Percentiles rank a stretch among this genome's conserved stretches.
phyloP scores from a whole-genome alignment of 192 early-diverging fungal species.

The Rhizoclosmatium sp. region DNA sequence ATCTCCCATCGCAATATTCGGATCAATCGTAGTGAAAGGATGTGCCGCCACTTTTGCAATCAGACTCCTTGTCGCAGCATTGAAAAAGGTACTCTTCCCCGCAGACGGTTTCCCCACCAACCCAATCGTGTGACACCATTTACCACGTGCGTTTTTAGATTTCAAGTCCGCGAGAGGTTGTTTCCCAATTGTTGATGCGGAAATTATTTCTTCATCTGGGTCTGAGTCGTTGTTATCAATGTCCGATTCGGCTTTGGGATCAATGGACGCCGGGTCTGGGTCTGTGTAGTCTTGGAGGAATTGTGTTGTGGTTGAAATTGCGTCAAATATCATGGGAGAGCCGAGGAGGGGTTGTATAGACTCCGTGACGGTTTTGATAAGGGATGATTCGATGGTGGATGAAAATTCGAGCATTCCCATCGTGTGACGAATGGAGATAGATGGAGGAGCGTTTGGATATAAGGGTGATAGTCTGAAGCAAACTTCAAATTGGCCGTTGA shows the following conservation, averaged over 20 bases:
- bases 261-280: background rate
- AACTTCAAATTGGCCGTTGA: constrained; percentile 2
- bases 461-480: constrained; percentile 2
- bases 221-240: constrained; percentile 6
- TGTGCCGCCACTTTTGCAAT: constrained; percentile 30
- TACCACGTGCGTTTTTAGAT: constrained; percentile 38
- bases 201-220: background rate
- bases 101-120: constrained; percentile 42
- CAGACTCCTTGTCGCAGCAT: constrained; percentile 33
- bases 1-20: constrained; percentile 28
- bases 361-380: constrained; percentile 1
- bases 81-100: constrained; percentile 45
- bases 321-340: constrained; percentile 32
- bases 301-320: constrained; percentile 23
- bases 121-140: constrained; percentile 40
- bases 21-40: constrained; percentile 47
- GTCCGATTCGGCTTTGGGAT: background rate
- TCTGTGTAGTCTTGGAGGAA: constrained; percentile 31
- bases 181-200: background rate
- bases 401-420: constrained; percentile 41
- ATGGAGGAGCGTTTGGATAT: constrained; percentile 28
- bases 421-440: background rate
- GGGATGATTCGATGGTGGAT: constrained; percentile 1
- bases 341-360: constrained; percentile 17
- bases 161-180: constrained; percentile 2